Conservation (phyloP, 2,329 filamentous ascomycete species). For the Neofusicoccum umdonicola region DNA sequence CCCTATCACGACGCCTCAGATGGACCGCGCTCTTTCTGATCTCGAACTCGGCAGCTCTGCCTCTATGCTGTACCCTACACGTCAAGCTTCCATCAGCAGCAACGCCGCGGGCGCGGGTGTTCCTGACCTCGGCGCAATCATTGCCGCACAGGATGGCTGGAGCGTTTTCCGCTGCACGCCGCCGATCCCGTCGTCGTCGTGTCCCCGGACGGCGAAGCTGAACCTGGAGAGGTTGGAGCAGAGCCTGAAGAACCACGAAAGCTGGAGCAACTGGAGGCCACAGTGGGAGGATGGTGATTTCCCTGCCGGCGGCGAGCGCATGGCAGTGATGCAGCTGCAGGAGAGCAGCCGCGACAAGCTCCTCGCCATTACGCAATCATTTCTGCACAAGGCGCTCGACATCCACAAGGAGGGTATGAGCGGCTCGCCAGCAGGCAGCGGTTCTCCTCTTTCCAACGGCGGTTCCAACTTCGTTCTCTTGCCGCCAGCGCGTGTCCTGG, state of each 20-base stretch:
- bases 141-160: constrained; percentile 53
- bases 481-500: constrained; percentile 63
- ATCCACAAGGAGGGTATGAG: constrained; percentile 58
- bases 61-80: constrained; percentile 40
- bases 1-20: constrained; percentile 46
- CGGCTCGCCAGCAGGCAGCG: constrained; percentile 40
- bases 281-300: constrained; percentile 50
- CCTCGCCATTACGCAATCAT: constrained; percentile 68
- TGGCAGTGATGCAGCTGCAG: constrained; percentile 49
- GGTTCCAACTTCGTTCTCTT: constrained; percentile 64
- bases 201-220: constrained; percentile 50
- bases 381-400: constrained; percentile 68
- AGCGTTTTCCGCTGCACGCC: constrained; percentile 53
- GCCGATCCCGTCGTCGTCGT: constrained; percentile 47
- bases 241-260: constrained; percentile 51
- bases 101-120: constrained; percentile 28
- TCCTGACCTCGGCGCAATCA: constrained; percentile 47
- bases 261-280: constrained; percentile 53
- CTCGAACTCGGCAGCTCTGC: constrained; percentile 45
- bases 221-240: constrained; percentile 53
- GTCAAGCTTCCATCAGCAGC: constrained; percentile 39
- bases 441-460: constrained; percentile 47
- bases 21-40: constrained; percentile 48
- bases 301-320: constrained; percentile 42
- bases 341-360: constrained; percentile 64